Percentiles rank a stretch among this genome's conserved stretches.
Conservation (phyloP, 1,284 basidiomycete species). For the Meripilus lineatus region DNA sequence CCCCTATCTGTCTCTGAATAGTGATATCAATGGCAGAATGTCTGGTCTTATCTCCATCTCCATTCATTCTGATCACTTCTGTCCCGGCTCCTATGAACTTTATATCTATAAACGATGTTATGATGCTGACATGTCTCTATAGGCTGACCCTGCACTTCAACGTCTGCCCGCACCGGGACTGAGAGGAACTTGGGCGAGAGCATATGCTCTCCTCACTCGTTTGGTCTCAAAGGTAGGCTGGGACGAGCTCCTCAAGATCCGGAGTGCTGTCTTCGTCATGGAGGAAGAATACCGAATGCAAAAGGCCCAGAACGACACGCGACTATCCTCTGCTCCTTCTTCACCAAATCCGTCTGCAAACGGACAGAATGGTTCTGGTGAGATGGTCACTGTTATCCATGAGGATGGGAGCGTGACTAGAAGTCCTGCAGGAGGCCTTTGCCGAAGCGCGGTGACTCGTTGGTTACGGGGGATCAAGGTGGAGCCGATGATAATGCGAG, state of each 20-base stretch:
- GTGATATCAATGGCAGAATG: no score
- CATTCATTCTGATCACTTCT: neutral
- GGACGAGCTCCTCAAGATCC: slow-evolving; percentile 95
- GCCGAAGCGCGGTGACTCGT: no score
- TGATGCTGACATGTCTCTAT: no score
- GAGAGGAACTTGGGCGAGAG: slow-evolving; percentile 93
- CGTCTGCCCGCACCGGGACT: slow-evolving; percentile 92
- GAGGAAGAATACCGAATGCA: slow-evolving; percentile 97
- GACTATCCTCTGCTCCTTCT: slow-evolving; percentile 22
- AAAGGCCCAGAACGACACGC: slow-evolving; percentile 63
- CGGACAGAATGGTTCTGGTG: neutral
- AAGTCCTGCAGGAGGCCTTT: neutral
- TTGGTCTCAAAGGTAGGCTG: slow-evolving; percentile 94
- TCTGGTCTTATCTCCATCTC: neutral
- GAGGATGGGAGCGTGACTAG: slow-evolving; percentile 48
- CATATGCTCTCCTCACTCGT: slow-evolving; percentile 86
- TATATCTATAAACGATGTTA: no score
- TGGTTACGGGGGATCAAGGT: no score
- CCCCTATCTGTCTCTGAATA: neutral
- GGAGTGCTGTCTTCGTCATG: slow-evolving; percentile 98
- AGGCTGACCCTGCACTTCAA: slow-evolving; percentile 90
- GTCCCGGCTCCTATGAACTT: neutral
- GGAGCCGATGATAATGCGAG: slow-evolving; percentile 75
- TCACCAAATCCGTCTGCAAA: neutral
- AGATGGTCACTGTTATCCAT: slow-evolving; percentile 36